Evolutionary conservation across 1,139 yeast genomes (phyloP), one percentile per base, ranked within the genome.

Genomic region (Lodderomyces orthopsilosis): DNA sequence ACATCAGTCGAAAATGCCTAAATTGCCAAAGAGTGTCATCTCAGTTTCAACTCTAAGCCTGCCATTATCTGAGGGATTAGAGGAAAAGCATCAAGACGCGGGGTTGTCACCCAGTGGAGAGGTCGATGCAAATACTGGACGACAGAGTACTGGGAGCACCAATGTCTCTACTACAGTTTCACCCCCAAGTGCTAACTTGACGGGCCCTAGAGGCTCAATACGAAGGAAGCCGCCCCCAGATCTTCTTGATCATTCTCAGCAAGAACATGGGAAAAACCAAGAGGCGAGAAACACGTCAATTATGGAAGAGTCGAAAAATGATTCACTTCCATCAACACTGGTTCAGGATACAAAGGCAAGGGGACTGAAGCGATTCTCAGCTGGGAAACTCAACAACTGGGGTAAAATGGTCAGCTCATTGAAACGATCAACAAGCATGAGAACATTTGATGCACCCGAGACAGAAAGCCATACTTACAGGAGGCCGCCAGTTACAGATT

Each of bases 201-300:
- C 30, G 4, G 26, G 39, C 9, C 3, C 15, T 5, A 37, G 7
- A 7, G 30, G 39, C 9, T 26, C 35, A 4, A n/a, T 33, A 17
- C 38, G 34, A 18, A 38, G 41, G 26, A 38, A 38, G 34, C 47
- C 45, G 22, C 45, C 45, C 6, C 41, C 47, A 13, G 35, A 32
- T 19, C 17, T 15, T 2, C n/a, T n/a, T n/a, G n/a, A n/a, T n/a
- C n/a, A 18, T 13, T 6, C 8, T 19, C n/a, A 13, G 27, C 10
- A 18, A 14, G 24, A 33, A 17, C 23, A 34, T n/a, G 22, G 13
- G 14, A 18, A 17, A n/a, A 12, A 5, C 10, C 6, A 5, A 13
- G 18, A 28, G 4, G 13, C 4, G n/a, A 26, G 28, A 15, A 27
- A 27, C 17, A 13, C 7, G 8, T n/a, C n/a, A 3, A n/a, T 5